A percentile compares a stretch with the other conserved stretches of the same genome.
Conservation (phyloP, 2,329 filamentous ascomycete genomes). For the Aspergillus luchuensis region DNA sequence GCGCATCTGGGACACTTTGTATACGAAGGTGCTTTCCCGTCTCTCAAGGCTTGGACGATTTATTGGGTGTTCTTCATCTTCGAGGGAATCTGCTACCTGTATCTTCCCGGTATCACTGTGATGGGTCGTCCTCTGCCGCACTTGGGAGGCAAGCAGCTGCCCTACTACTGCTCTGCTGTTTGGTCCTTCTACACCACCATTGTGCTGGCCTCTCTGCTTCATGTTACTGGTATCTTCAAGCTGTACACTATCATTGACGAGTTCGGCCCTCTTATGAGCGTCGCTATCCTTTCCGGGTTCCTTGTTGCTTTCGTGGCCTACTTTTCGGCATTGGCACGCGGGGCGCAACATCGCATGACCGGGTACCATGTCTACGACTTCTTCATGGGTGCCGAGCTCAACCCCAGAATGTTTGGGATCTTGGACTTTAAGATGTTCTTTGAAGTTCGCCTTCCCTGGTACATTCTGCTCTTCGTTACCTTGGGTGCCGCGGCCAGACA, state of each 20-base stretch:
- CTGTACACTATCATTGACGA: slow-evolving; percentile 92
- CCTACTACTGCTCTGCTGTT: slow-evolving; percentile 92
- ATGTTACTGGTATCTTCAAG: slow-evolving; percentile 81
- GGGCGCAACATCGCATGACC: slow-evolving; percentile 89
- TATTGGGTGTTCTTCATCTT: slow-evolving; percentile 94
- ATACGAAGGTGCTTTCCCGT: slow-evolving; percentile 83
- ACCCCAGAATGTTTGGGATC: slow-evolving; percentile 80
- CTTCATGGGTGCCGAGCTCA: slow-evolving; percentile 87
- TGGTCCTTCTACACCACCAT: slow-evolving; percentile 87
- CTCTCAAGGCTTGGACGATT: slow-evolving; percentile 79
- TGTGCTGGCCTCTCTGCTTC: slow-evolving; percentile 67
- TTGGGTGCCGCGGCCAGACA: slow-evolving; percentile 77
- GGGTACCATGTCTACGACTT: slow-evolving; percentile 80
- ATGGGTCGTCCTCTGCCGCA: slow-evolving; percentile 87
- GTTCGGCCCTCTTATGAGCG: slow-evolving; percentile 89
- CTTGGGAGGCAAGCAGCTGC: slow-evolving; percentile 78
- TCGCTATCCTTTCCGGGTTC: slow-evolving; percentile 89
- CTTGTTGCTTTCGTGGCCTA: slow-evolving; percentile 82
- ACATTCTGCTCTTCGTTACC: slow-evolving; percentile 78
- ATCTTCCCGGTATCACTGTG: slow-evolving; percentile 82
- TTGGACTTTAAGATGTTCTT: slow-evolving; percentile 96
- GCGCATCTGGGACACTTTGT: slow-evolving; percentile 70
- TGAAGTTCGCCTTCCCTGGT: slow-evolving; percentile 91
- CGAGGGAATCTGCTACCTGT: slow-evolving; percentile 79
- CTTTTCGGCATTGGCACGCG: slow-evolving; percentile 76